Percentiles rank a stretch among this genome's conserved stretches.
These are phyloP conservation scores for Wickerhamomyces chambardii DNA, from an alignment of 805 yeast genomes.

Conservation along the genomic window DNA sequence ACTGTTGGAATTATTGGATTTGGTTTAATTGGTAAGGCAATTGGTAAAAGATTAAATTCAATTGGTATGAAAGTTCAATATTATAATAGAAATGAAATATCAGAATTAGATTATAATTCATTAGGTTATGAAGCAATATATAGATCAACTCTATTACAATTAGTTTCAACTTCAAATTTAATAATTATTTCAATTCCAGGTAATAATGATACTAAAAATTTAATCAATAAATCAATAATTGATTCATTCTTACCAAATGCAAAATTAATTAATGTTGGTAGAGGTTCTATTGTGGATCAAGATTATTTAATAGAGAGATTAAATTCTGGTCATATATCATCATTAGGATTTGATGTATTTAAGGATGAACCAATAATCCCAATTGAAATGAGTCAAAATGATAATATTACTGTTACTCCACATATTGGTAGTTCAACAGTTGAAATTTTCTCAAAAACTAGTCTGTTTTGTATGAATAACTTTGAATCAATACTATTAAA, in stretches of 20 bases:
- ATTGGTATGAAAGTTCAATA: conserved; percentile 54
- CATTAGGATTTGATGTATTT: conserved; percentile 55
- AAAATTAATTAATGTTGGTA: conserved; percentile 49
- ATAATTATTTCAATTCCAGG: conserved; percentile 52
- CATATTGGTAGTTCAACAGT: conserved; percentile 54
- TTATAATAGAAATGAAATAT: conserved; percentile 34
- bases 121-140: conserved; percentile 27
- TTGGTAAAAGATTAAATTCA: conserved; percentile 38
- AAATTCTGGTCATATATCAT: conserved; percentile 35
- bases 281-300: conserved; percentile 49
- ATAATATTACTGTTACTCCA: conserved; percentile 43
- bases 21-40: conserved; percentile 50
- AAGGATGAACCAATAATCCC: conserved; percentile 42
- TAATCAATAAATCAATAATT: conserved; percentile 34
- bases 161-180: conserved; percentile 34
- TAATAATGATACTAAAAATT: conserved; percentile 38
- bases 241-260: conserved; percentile 27
- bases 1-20: conserved; percentile 48
- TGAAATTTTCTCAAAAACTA: conserved; percentile 33
- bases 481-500: conserved; percentile 28
- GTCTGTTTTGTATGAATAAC: conserved; percentile 34
- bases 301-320: conserved; percentile 30
- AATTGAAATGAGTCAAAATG: conserved; percentile 20
- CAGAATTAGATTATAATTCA: conserved; percentile 16
- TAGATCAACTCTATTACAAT: conserved; percentile 21